Evolutionary conservation across 306 rosid species (phyloP).

Genomic region (Cercis canadensis): DNA sequence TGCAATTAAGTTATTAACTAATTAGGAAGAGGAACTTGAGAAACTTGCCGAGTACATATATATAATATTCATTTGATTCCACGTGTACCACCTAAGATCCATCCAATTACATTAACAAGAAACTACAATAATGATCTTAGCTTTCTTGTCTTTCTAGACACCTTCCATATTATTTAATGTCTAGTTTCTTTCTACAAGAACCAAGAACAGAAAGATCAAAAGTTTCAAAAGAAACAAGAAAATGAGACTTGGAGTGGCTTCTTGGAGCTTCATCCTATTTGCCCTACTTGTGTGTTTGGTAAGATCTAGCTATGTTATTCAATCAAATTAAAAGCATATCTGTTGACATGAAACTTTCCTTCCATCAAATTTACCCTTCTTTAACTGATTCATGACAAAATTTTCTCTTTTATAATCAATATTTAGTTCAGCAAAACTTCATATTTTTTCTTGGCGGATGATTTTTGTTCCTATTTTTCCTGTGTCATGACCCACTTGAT

Average conservation of each 20-base stretch:
- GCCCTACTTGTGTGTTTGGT: constrained; percentile 46
- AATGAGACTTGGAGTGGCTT: constrained; percentile 40
- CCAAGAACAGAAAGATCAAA: background rate
- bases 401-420: too few relatives aligned
- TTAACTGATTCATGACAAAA: background rate
- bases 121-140: background rate
- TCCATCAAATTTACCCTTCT: background rate
- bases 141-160: constrained; percentile 14
- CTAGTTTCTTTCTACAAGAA: constrained; percentile 5
- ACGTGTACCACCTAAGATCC: too few relatives aligned
- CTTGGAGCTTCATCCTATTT: constrained; percentile 45
- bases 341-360: constrained; percentile 4
- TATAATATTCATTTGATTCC: too few relatives aligned
- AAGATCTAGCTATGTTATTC: constrained; percentile 28
- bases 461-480: too few relatives aligned
- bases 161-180: background rate
- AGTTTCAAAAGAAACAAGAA: constrained; percentile 37
- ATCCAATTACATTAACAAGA: background rate
- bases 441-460: too few relatives aligned
- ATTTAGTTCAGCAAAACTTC: too few relatives aligned
- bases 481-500: too few relatives aligned
- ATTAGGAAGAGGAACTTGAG: too few relatives aligned
- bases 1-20: too few relatives aligned
- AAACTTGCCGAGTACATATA: too few relatives aligned
- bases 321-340: background rate